A percentile compares a stretch with the other conserved stretches of the same genome.
phyloP scores from a whole-genome alignment of 768 basidiomycete genomes.

The Rhodotorula kratochvilovae region DNA sequence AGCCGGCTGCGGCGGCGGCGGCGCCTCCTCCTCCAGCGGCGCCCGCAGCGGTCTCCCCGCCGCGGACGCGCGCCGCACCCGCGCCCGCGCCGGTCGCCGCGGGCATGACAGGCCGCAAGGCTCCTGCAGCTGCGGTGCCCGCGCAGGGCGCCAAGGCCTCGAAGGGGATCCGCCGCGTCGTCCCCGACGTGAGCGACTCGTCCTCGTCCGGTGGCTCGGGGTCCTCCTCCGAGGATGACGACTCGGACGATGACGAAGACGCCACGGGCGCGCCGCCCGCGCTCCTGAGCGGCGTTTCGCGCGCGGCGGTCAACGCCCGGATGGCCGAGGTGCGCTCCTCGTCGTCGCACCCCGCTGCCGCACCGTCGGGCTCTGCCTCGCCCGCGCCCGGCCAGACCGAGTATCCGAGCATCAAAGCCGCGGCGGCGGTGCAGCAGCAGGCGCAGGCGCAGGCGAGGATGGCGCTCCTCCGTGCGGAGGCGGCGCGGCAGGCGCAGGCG shows the following conservation, averaged over 20 bases:
- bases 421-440: constrained; percentile 4
- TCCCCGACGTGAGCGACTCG: constrained; percentile 1
- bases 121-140: background rate
- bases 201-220: background rate
- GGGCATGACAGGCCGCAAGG: background rate
- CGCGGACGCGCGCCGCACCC: background rate
- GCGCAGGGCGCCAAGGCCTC: background rate
- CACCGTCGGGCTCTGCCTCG: background rate
- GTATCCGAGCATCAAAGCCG: constrained; percentile 3
- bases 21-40: background rate
- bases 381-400: background rate
- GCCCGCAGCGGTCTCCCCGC: background rate
- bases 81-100: background rate
- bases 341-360: background rate
- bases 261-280: background rate
- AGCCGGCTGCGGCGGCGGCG: too few relatives aligned
- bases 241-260: background rate
- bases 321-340: constrained; percentile 2
- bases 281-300: background rate
- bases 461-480: background rate
- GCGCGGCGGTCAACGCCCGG: background rate
- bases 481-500: background rate
- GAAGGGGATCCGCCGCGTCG: background rate
- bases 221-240: background rate
- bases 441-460: background rate